Base-by-base conservation (phyloP, 345 rosid genomes). In the Hibiscus trionum region DNA sequence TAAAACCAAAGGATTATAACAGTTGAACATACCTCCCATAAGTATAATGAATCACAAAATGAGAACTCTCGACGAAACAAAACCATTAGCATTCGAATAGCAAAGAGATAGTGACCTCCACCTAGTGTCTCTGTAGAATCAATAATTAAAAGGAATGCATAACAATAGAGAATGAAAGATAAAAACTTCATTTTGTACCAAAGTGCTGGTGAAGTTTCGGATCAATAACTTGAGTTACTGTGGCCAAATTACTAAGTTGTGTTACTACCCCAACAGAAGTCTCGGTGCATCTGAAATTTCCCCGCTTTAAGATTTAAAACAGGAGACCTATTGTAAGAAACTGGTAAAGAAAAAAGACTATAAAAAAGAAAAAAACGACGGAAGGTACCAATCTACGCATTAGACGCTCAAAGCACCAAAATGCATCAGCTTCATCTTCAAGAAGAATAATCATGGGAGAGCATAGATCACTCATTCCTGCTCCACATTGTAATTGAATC, bases 401-500 rank as follows among this genome's bases (percentile, higher is more conserved):
- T 82, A 95, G 74, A 50, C 93, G 86, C 76, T 95, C 99, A 11
- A 95, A 95, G 84, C 97, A 92, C 99, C 99, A 95, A 84, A 95
- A 95, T n/a, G 97, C 90, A 85, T 92, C 98, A 71, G 97, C 97
- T 83, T 95, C 99, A 55, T 91, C 86, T 44, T 92, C 87, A 61
- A 92, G 91, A 80, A 95, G 97, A 46, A 95, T 87, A 79, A 95
- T 90, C 97, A 95, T 95, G 49, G 99, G 99, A 37, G 99, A 95
- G 79, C 97, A 95, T 75, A 95, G 97, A 80, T 95, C 99, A 65
- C 97, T 95, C 99, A 95, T 95, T 82, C 97, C 99, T 94, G 90
- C 75, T 71, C 66, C 76, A 69, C 35, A 69, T 61, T 49, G n/a
- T 72, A 29, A 77, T 9, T 63, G 17, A 75, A 61, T 70, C 72